Conservation (phyloP, 1,284 basidiomycete genomes). For the Anthracocystis setariae region DNA sequence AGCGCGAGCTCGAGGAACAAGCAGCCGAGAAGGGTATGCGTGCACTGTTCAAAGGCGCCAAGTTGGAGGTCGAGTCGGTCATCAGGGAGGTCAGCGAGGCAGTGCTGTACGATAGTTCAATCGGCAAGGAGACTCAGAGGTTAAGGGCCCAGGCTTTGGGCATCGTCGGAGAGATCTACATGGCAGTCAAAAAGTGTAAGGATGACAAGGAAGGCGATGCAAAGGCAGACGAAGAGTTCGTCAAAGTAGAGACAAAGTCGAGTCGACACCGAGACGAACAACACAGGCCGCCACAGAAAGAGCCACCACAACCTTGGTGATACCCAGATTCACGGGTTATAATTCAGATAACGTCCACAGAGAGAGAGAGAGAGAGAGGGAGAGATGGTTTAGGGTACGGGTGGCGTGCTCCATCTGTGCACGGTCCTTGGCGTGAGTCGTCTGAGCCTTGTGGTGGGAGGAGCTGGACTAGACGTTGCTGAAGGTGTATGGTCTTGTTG, state of each 20-base stretch:
- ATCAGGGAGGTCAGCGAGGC: conserved; percentile 92
- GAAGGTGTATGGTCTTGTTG: too few species aligned
- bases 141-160: conserved; percentile 62
- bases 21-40: conserved; percentile 82
- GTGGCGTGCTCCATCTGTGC: conserved; percentile 40
- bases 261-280: conserved; percentile 41
- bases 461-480: conserved; percentile 12
- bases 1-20: conserved; percentile 89
- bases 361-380: too few species aligned
- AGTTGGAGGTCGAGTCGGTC: conserved; percentile 92
- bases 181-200: conserved; percentile 44
- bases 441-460: conserved; percentile 16
- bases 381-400: conserved; percentile 1
- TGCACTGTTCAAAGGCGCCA: conserved; percentile 75
- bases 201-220: conserved; percentile 7
- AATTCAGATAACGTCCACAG: too few species aligned
- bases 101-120: conserved; percentile 73
- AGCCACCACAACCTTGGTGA: conserved; percentile 30
- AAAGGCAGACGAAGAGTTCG: too few species aligned
- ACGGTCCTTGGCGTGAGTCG: conserved; percentile 33
- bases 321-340: too few species aligned
- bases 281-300: not conserved
- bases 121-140: conserved; percentile 63
- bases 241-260: conserved; percentile 9
- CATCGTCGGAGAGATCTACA: conserved; percentile 55